Evolutionary conservation across 1,284 basidiomycete species (phyloP), one percentile per base, ranked within the genome.

Genomic region (Cystobasidiaceae sp.): DNA sequence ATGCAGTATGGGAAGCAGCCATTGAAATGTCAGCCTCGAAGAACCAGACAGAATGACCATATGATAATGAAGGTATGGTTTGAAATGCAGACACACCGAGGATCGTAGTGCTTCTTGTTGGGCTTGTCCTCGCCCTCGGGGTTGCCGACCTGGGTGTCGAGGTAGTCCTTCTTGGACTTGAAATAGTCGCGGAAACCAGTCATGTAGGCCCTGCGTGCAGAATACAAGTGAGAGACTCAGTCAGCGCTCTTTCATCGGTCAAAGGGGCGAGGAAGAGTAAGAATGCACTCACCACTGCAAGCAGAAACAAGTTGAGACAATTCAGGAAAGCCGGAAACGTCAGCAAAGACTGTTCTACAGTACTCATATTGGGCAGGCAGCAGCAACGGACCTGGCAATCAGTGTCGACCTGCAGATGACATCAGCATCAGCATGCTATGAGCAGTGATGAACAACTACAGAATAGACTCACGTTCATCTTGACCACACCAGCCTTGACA

Each of bases 81-180:
- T n/a, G n/a, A n/a, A 39, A 11, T 39, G 37, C n/a, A 25, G 45
- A 15, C 48, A 21, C 21, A 50, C 48, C 48, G 48, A 6, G 48
- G 48, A 25, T 58, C 55, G 55, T 45, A 43, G 43, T 58, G 41
- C 55, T 45, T 45, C 39, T 9, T 64, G 54, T 96, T 96, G 69
- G 93, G 93, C 82, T 93, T 93, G 80, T 94, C 91, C 27, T 85
- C 76, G 46, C 90, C 91, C 21, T 96, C 92, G 55, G 93, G 93
- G 83, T 94, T 96, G 67, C 93, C 93, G 39, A 74, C 73, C 78
- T 97, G 93, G 39, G 84, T 81, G 75, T 84, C 78, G 73, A 97
- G 82, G 81, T 93, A 96, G 69, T 83, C 93, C 72, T 85, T 84
- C 84, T 90, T 94, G 71, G 83, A 85, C 72, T 79, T 76, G 75